Percentiles rank a stretch among this genome's conserved stretches.
Conservation (phyloP, 1,284 basidiomycete species). For the Neonothopanus nambi region DNA sequence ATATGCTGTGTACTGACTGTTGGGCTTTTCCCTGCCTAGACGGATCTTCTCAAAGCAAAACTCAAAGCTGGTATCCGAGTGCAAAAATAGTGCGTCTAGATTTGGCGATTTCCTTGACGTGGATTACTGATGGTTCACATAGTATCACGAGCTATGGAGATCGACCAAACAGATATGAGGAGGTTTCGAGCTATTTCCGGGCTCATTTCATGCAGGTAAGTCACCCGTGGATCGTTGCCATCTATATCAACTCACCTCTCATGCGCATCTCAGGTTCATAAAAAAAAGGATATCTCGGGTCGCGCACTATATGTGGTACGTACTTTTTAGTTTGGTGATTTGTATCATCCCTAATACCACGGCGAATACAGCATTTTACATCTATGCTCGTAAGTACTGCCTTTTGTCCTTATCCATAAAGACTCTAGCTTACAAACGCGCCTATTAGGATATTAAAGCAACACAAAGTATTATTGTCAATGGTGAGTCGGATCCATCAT, state of each 20-base stretch:
- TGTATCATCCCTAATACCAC: slow-evolving; percentile 4
- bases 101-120: neutral
- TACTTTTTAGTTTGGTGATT: slow-evolving; percentile 18
- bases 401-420: slow-evolving; percentile 10
- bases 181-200: slow-evolving; percentile 75
- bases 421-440: neutral
- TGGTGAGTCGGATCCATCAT: slow-evolving; percentile 42
- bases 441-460: slow-evolving; percentile 64
- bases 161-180: slow-evolving; percentile 68
- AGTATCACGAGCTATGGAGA: slow-evolving; percentile 82
- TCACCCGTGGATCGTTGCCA: neutral
- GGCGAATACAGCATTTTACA: slow-evolving; percentile 61
- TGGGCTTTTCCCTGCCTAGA: slow-evolving; percentile 36
- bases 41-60: slow-evolving; percentile 67
- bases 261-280: slow-evolving; percentile 39
- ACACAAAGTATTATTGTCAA: slow-evolving; percentile 75
- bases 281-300: slow-evolving; percentile 58
- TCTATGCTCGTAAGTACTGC: slow-evolving; percentile 64
- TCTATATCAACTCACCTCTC: no score
- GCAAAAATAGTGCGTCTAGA: slow-evolving; percentile 62
- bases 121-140: neutral
- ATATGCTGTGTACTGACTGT: neutral
- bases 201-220: slow-evolving; percentile 68
- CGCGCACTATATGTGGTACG: slow-evolving; percentile 66
- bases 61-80: slow-evolving; percentile 63